These are phyloP conservation scores for Suhomyces canberraensis DNA, from an alignment of 805 yeast genomes.

Conservation along the genomic window DNA sequence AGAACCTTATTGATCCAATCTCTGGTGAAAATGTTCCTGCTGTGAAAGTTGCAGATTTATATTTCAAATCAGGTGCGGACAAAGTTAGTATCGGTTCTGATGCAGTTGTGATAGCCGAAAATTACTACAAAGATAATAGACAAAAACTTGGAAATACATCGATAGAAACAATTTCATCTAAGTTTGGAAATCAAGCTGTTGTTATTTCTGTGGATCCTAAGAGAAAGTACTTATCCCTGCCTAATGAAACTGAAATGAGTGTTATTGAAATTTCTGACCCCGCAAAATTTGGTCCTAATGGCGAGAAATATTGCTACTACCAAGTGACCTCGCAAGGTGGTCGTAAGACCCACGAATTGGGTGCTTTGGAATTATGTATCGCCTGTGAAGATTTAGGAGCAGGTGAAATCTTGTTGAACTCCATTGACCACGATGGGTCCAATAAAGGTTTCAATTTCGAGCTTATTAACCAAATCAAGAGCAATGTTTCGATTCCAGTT, in stretches of 20 bases:
- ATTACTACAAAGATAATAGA: constrained; percentile 58
- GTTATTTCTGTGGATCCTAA: constrained; percentile 98
- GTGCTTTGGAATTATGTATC: constrained; percentile 82
- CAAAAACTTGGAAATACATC: constrained; percentile 74
- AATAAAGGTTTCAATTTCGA: constrained; percentile 93
- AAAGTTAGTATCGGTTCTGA: constrained; percentile 98
- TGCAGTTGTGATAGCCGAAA: constrained; percentile 89
- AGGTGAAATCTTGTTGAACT: constrained; percentile 89
- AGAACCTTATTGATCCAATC: constrained; percentile 83
- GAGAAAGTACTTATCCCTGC: constrained; percentile 68
- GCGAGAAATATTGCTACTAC: constrained; percentile 87
- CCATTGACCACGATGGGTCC: constrained; percentile 96
- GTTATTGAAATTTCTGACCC: constrained; percentile 59
- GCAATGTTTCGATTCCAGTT: constrained; percentile 80
- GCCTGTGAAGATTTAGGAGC: constrained; percentile 95
- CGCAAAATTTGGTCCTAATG: constrained; percentile 66
- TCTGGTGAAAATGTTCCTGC: constrained; percentile 75
- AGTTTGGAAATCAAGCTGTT: constrained; percentile 96
- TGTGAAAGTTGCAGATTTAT: constrained; percentile 82
- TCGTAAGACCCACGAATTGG: constrained; percentile 77
- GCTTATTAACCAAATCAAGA: constrained; percentile 72
- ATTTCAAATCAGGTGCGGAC: constrained; percentile 96
- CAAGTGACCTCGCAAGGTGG: constrained; percentile 98
- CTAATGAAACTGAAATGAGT: constrained; percentile 58
- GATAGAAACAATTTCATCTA: constrained; percentile 86